Evolutionary conservation across 768 basidiomycete genomes (phyloP).

Genomic region (Boletus sp.): DNA sequence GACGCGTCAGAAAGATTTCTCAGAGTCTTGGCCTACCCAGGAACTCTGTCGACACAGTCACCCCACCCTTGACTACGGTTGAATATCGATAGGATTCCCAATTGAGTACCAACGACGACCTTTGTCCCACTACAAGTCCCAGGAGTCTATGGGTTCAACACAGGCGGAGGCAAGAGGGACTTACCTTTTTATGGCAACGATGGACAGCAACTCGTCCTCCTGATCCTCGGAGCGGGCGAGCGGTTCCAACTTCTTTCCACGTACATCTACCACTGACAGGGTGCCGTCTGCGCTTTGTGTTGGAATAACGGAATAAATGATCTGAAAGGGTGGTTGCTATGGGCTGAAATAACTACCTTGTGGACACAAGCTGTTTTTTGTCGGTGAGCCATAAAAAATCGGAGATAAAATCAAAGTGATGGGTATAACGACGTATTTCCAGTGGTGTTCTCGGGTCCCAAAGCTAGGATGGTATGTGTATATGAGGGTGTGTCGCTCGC

Average conservation of each 20-base stretch:
- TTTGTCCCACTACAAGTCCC: slow-evolving; percentile 59
- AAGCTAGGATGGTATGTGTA: slow-evolving; percentile 47
- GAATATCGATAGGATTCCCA: slow-evolving; percentile 88
- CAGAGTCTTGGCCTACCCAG: slow-evolving; percentile 54
- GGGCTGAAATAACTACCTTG: slow-evolving; percentile 55
- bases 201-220: slow-evolving; percentile 89
- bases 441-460: slow-evolving; percentile 84
- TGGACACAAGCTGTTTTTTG: slow-evolving; percentile 81
- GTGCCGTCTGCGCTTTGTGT: slow-evolving; percentile 82
- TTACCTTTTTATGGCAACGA: slow-evolving; percentile 81
- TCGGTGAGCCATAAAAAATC: slow-evolving; percentile 86
- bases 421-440: slow-evolving; percentile 64
- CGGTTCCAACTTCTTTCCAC: slow-evolving; percentile 75
- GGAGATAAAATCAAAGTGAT: slow-evolving; percentile 94
- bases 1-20: not conserved
- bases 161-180: slow-evolving; percentile 16
- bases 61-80: slow-evolving; percentile 86
- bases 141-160: not conserved
- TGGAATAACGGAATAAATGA: not conserved
- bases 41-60: slow-evolving; percentile 88
- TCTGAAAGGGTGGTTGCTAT: not conserved
- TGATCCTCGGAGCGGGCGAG: slow-evolving; percentile 91
- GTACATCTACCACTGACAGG: slow-evolving; percentile 87
- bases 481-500: not conserved
- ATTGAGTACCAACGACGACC: slow-evolving; percentile 83